Evolutionary conservation across 768 basidiomycete genomes (phyloP).

Genomic region (Piloderma croceum): DNA sequence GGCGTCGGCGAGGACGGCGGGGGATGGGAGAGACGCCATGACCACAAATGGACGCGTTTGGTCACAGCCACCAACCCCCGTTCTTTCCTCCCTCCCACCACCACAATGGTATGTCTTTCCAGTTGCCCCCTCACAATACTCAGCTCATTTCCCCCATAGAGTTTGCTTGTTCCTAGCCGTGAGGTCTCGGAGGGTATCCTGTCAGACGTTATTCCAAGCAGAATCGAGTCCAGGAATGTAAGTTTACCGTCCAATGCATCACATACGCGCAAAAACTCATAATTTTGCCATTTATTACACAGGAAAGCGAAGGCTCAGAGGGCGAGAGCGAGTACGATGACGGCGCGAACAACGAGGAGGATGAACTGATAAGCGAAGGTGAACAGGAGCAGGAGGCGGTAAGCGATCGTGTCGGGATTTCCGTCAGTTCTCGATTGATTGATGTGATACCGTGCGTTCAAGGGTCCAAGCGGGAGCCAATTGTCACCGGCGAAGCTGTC

Average conservation of each 20-base stretch:
- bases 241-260: conserved; percentile 18
- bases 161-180: too few species aligned
- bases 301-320: conserved; percentile 65
- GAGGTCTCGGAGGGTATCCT: conserved; percentile 91
- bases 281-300: conserved; percentile 3
- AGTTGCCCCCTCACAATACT: too few species aligned
- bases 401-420: conserved; percentile 11
- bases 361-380: conserved; percentile 55
- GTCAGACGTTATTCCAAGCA: conserved; percentile 86
- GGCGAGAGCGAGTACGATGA: conserved; percentile 73
- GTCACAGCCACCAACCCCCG: too few species aligned
- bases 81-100: too few species aligned
- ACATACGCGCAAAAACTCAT: conserved; percentile 1
- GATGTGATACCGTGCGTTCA: conserved; percentile 33
- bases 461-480: conserved; percentile 27
- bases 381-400: conserved; percentile 27
- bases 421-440: conserved; percentile 21
- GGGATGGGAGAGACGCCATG: too few species aligned
- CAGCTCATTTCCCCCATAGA: too few species aligned
- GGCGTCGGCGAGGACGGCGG: conserved; percentile 38
- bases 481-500: conserved; percentile 25
- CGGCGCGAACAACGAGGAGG: conserved; percentile 49
- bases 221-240: conserved; percentile 89
- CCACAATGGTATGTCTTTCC: too few species aligned
- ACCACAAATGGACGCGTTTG: too few species aligned